phyloP scores from a whole-genome alignment of 441 rosid genomes.

The Pelargonium citronellum region DNA sequence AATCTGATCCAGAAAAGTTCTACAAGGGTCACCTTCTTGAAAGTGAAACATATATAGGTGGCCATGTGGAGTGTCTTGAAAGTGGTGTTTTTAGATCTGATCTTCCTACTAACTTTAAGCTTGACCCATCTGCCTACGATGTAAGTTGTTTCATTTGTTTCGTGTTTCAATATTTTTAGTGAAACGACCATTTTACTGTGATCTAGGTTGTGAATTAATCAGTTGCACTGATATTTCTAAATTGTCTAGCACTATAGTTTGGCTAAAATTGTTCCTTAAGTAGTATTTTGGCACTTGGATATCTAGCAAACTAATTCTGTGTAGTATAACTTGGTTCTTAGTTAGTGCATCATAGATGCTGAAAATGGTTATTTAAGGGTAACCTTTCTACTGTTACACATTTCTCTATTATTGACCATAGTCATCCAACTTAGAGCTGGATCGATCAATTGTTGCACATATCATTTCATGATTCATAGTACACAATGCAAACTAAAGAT shows the following conservation, averaged over 20 bases:
- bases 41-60: constrained; percentile 97
- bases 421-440: not conserved
- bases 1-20: constrained; percentile 87
- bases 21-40: constrained; percentile 77
- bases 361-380: not conserved
- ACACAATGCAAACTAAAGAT: not conserved
- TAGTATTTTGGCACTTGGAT: constrained; percentile 5
- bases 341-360: not conserved
- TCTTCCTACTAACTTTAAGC: constrained; percentile 88
- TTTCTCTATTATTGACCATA: not conserved
- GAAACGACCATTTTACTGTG: constrained; percentile 4
- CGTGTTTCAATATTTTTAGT: constrained; percentile 12
- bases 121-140: constrained; percentile 71
- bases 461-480: not conserved
- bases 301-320: not conserved
- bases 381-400: not conserved
- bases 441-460: constrained; percentile 14
- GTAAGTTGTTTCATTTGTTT: constrained; percentile 37
- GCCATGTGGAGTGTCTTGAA: constrained; percentile 98
- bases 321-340: not conserved
- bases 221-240: not conserved
- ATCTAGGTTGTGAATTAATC: not conserved
- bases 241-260: not conserved
- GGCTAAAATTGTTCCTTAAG: not conserved
- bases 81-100: constrained; percentile 99